phyloP scores from a whole-genome alignment of 345 rosid species.

The Citrus sinensis region DVS_A1.0 CM039163.1:50883001-50883500 shows the following conservation, averaged over 20 bases:
- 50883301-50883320: conserved; percentile 19
- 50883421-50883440: neutral
- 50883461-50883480: neutral
- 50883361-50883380: neutral
- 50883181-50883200: conserved; percentile 27
- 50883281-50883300: neutral
- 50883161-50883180: neutral
- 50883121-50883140: neutral
- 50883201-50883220: conserved; percentile 28
- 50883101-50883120: neutral
- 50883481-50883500: neutral
- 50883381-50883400: too few relatives aligned
- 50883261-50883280: conserved; percentile 1
- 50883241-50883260: neutral
- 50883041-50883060: neutral
- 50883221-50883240: neutral
- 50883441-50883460: too few relatives aligned
- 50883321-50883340: conserved; percentile 4
- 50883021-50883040: neutral
- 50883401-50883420: neutral
- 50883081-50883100: neutral
- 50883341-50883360: neutral
- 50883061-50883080: neutral
- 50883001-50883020: neutral
- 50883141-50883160: neutral